Base-by-base conservation (phyloP, 345 rosid genomes). In the Odontarrhena argentea region DNA sequence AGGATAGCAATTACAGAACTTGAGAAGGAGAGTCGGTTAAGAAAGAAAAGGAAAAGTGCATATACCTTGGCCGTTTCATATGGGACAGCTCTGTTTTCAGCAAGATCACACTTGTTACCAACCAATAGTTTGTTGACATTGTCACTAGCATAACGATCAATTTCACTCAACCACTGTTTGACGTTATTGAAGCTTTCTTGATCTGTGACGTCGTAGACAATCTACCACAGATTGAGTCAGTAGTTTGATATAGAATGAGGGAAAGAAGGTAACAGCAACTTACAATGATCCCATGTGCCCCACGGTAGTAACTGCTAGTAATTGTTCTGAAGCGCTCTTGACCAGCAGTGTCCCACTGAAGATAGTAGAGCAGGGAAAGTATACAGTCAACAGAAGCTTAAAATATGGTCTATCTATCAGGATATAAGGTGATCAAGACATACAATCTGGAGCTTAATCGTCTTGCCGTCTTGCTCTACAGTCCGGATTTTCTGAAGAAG, bases 261-360 rank as follows among this genome's bases (percentile, higher is more conserved):
- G 25, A n/a, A 28, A 13, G 3, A 2, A 5, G 1, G 42, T 8
- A 9, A 37, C 34, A 26, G 52, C 28, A 63, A 69, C 85, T 67
- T 76, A 89, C 96, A 34, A 92, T 92, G 70, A 92, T 89, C 69
- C 96, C 98, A 81, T 92, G 98, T 5, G 96, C 96, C 71, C 98
- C 98, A 52, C 96, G 95, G 67, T 92, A 92, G 82, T 89, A 92
- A 78, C 98, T 92, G 74, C 98, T 92, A 38, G 98, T 89, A 68
- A 89, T 92, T 24, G 98, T 92, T 82, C 98, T 86, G 71, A 89
- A 92, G 18, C 98, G 82, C 75, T 92, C 98, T 82, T 92, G 96
- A 18, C 98, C 98, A 60, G 98, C 96, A 52, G 98, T 92, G 77
- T 92, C 98, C 98, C 98, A 92, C 98, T 92, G 85, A 67, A 72